Evolutionary conservation across 345 rosid species (phyloP), one percentile per base, ranked within the genome.

Genomic region (Excoecaria cochinchinensis): DNA sequence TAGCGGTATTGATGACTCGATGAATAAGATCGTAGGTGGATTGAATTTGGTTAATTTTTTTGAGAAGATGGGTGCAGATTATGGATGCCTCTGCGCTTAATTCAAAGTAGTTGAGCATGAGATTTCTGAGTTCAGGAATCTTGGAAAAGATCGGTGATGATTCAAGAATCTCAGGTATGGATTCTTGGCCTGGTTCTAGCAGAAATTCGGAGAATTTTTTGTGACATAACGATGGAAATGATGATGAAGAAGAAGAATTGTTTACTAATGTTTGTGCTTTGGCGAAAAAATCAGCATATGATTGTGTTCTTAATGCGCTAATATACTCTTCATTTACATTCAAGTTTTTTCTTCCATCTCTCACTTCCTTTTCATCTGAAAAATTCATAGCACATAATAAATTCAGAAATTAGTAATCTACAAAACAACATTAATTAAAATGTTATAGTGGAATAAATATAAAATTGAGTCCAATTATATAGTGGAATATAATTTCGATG

Each of bases 221-320:
- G 17, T 67, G 25, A 56, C 73, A 25, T 13, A 12, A 31, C 64
- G 82, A 68, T 44, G 79, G 75, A 62, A 73, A 83, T 7, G 84
- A 74, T 6, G 79, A 48, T 42, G 31, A 31, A 0, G 31, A 31
- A 0, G 60, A 56, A 19, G 60, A 19, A 19, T 74, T 58, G 10
- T 71, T 78, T 42, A 77, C 79, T 3, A 86, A 68, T 50, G 58
- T 58, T 21, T 83, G 84, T 52, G 87, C 89, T 73, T 84, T 84
- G 19, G 62, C 72, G 70, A 79, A 82, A 77, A 79, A 77, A 5
- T 82, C 89, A 4, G 70, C 76, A 25, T 70, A 84, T 17, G 89
- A 86, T 73, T 84, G 79, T 22, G 86, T 86, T 79, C 89, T 75
- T 75, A 84, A 63, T 38, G 86, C 83, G 36, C 85, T 75, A 4